Conservation (phyloP, 306 rosid species). For the Pyrus bretschneideri region DNA sequence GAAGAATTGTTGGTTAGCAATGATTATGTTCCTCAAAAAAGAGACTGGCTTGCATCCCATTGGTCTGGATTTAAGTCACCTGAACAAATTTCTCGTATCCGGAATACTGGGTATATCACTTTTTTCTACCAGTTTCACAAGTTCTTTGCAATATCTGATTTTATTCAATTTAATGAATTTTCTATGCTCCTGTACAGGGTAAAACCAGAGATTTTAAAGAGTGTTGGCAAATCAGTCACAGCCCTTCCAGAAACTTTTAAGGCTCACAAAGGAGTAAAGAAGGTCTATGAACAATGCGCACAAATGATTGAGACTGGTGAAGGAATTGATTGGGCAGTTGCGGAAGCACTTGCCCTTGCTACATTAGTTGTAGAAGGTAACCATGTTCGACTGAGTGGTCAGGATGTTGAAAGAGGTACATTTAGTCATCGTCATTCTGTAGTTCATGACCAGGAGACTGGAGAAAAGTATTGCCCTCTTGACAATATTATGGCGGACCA, state of each 20-base stretch:
- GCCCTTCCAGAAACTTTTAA: conserved; percentile 64
- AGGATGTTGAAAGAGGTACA: conserved; percentile 98
- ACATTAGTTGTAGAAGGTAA: conserved; percentile 88
- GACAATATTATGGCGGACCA: conserved; percentile 82
- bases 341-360: conserved; percentile 93
- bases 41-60: conserved; percentile 97
- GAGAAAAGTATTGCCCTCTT: conserved; percentile 77
- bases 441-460: conserved; percentile 84
- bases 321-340: conserved; percentile 95
- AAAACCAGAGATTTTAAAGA: conserved; percentile 86
- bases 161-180: not conserved
- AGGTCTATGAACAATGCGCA: conserved; percentile 66
- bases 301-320: conserved; percentile 95
- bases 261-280: conserved; percentile 87
- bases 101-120: conserved; percentile 75
- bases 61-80: conserved; percentile 97
- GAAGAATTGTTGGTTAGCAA: conserved; percentile 89
- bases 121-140: conserved; percentile 6
- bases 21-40: conserved; percentile 79
- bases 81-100: conserved; percentile 83
- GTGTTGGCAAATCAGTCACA: conserved; percentile 86
- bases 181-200: conserved; percentile 42
- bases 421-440: conserved; percentile 92
- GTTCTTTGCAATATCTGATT: not conserved
- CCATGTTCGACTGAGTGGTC: conserved; percentile 92